Percentiles rank a stretch among this genome's conserved stretches.
Conservation (phyloP, 169 alveolate species). For the Plasmodium gonderi region DNA sequence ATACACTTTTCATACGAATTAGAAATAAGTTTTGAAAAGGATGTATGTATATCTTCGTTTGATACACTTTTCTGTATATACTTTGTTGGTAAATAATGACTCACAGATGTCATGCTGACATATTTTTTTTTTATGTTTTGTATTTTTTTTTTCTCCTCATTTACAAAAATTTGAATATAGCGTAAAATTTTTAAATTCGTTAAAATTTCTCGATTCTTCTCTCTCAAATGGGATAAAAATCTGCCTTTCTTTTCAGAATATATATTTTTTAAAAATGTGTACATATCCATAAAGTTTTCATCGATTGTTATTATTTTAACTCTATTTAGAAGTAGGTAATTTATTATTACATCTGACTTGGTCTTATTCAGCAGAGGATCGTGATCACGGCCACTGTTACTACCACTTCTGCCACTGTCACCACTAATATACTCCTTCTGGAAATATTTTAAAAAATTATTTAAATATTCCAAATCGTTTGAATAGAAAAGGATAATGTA, state of each 20-base stretch:
- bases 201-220: not conserved
- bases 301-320: slow-evolving; percentile 28
- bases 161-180: slow-evolving; percentile 14
- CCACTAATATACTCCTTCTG: not conserved
- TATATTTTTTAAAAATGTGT: slow-evolving; percentile 20
- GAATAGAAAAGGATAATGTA: slow-evolving; percentile 47
- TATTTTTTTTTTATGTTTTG: not conserved
- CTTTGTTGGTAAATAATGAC: not conserved
- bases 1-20: slow-evolving; percentile 9
- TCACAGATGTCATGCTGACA: not conserved
- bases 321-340: slow-evolving; percentile 7
- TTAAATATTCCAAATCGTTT: slow-evolving; percentile 20
- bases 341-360: not conserved
- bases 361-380: not conserved
- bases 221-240: not conserved
- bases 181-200: not conserved
- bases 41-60: slow-evolving; percentile 34
- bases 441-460: slow-evolving; percentile 13
- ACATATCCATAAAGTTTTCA: slow-evolving; percentile 27
- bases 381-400: not conserved
- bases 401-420: not conserved
- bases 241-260: not conserved
- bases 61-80: not conserved
- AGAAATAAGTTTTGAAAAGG: slow-evolving; percentile 30
- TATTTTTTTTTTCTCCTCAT: not conserved